phyloP scores from a whole-genome alignment of 1,139 yeast genomes.

The Yamadazyma blattariae region DNA sequence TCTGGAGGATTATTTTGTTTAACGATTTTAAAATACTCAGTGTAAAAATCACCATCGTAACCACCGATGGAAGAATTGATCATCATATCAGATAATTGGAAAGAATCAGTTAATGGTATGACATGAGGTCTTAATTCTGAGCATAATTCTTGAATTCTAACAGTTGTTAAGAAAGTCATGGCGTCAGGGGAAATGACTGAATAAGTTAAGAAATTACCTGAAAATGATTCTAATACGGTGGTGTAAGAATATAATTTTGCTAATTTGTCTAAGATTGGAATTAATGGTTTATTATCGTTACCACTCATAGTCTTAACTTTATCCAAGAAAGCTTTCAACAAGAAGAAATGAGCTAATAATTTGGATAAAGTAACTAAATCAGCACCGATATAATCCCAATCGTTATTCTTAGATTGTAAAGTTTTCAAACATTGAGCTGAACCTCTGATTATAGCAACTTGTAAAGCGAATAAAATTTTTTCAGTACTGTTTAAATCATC shows the following conservation, averaged over 20 bases:
- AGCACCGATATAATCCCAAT: constrained; percentile 52
- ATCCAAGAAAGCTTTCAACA: constrained; percentile 29
- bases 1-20: constrained; percentile 37
- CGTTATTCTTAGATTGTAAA: constrained; percentile 27
- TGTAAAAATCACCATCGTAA: constrained; percentile 46
- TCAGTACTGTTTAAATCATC: constrained; percentile 31
- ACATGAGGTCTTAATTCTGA: constrained; percentile 42
- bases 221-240: constrained; percentile 33
- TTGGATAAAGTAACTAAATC: constrained; percentile 59
- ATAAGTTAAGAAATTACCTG: constrained; percentile 41
- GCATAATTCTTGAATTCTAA: constrained; percentile 34
- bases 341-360: constrained; percentile 42
- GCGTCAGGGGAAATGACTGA: constrained; percentile 32
- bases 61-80: constrained; percentile 43
- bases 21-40: constrained; percentile 41
- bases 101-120: constrained; percentile 46
- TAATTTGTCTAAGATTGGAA: constrained; percentile 25
- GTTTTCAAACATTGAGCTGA: constrained; percentile 30
- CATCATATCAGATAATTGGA: constrained; percentile 45
- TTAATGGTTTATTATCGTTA: constrained; percentile 21
- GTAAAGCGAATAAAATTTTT: constrained; percentile 36
- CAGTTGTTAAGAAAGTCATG: constrained; percentile 30
- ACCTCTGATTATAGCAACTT: constrained; percentile 42
- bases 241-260: constrained; percentile 29
- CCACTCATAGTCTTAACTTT: constrained; percentile 23